Conservation (phyloP, 352 stramenopile genomes). For the Plasmopara halstedii region DNA sequence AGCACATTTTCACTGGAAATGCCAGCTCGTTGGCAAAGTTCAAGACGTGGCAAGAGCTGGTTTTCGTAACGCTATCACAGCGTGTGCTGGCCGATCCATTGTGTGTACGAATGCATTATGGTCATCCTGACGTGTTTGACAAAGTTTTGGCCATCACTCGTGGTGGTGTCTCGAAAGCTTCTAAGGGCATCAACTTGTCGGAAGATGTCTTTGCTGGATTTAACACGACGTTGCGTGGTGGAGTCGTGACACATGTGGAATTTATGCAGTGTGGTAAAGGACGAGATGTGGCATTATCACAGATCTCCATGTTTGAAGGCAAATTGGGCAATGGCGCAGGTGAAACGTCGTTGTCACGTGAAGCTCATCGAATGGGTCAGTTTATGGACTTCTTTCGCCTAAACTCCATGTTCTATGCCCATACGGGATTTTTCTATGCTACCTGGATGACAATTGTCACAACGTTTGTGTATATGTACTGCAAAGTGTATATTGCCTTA, state of each 20-base stretch:
- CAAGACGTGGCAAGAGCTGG: conserved; percentile 78
- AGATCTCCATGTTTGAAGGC: conserved; percentile 85
- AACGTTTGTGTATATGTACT: conserved; percentile 84
- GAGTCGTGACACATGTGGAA: conserved; percentile 74
- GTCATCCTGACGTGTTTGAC: conserved; percentile 79
- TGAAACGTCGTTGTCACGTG: conserved; percentile 67
- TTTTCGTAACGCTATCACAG: conserved; percentile 81
- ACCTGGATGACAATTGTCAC: conserved; percentile 87
- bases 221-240: conserved; percentile 67
- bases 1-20: conserved; percentile 84
- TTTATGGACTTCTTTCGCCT: conserved; percentile 84
- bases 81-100: conserved; percentile 69
- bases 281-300: conserved; percentile 73
- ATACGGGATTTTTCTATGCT: conserved; percentile 82
- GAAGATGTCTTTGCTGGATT: conserved; percentile 84
- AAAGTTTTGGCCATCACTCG: conserved; percentile 70
- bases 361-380: conserved; percentile 79
- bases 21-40: conserved; percentile 79
- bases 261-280: conserved; percentile 86
- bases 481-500: conserved; percentile 74
- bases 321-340: conserved; percentile 79
- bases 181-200: conserved; percentile 80
- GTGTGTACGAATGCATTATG: conserved; percentile 79
- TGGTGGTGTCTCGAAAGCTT: conserved; percentile 71
- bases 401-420: conserved; percentile 84